Evolutionary conservation across 768 basidiomycete genomes (phyloP), one percentile per base, ranked within the genome.

Genomic region (Cystoderma amianthinum): DNA sequence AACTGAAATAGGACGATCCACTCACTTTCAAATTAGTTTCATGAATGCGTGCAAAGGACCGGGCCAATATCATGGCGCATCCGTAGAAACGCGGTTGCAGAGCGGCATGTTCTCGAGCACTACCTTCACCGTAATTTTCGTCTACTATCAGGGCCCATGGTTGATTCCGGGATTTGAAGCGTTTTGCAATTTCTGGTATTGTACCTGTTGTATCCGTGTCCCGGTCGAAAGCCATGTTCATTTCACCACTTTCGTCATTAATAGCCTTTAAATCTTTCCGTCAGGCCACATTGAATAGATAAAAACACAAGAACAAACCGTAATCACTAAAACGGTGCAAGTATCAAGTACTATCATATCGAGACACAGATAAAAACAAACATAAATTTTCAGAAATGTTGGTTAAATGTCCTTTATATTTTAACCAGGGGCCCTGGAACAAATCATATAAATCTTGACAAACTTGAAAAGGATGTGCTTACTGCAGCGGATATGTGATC

Each of bases 401-500:
- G 22, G 85, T 85, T 30, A 98, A 68, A 65, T 98, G 94, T 0
- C 90, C 96, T 60, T 98, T 98, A 70, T 95, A 99, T 68, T 97
- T 97, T 49, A 99, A 67, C 96, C 96, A 99, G 23, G 93, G 90
- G 2, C 96, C 96, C 86, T 89, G 53, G 17, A 42, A 45, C 17
- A 30, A 45, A 44, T 32, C 24, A 19, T 20, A 38, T 42, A 23
- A 42, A 17, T 35, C n/a, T 40, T 12, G 24, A 16, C 21, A 22
- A 5, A 24, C n/a, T 4, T 23, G 22, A 32, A 36, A 37, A 12
- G 19, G 22, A 9, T n/a, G 30, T 4, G 13, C 81, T 38, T 51
- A 88, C 87, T 22, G 96, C 96, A 28, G 96, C 96, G 23, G 89
- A 93, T 43, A 98, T 99, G 57, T 98, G 96, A 55, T 99, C 96